Conservation (phyloP, 1,284 basidiomycete species). For the Vanrija humicola region DNA sequence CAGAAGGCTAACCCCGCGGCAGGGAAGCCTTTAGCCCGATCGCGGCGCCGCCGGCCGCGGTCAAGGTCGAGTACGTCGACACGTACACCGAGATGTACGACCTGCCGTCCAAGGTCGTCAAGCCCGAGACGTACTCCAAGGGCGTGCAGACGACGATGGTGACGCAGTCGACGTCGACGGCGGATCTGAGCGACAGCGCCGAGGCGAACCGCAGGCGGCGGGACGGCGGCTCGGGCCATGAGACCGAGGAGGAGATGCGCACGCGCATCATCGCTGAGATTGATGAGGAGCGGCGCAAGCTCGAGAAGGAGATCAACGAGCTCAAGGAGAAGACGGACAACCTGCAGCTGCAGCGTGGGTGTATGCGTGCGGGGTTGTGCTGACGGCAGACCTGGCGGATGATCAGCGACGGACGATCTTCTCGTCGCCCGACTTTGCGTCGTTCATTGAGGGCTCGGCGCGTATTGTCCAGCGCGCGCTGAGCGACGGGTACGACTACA, state of each 20-base stretch:
- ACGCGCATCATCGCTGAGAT: conserved; percentile 58
- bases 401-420: conserved; percentile 78
- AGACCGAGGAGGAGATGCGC: conserved; percentile 67
- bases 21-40: conserved; percentile 54
- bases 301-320: conserved; percentile 74
- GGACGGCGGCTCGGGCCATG: conserved; percentile 44
- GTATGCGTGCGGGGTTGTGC: neutral
- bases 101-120: conserved; percentile 67
- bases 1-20: neutral
- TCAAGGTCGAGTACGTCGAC: conserved; percentile 69
- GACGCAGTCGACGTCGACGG: conserved; percentile 27
- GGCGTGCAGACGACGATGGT: conserved; percentile 73
- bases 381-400: conserved; percentile 66
- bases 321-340: conserved; percentile 70
- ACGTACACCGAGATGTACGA: conserved; percentile 84
- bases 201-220: conserved; percentile 39
- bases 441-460: conserved; percentile 91
- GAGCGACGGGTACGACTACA: conserved; percentile 94
- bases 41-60: neutral
- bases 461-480: conserved; percentile 95
- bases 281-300: conserved; percentile 59
- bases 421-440: conserved; percentile 78
- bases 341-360: conserved; percentile 52
- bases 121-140: conserved; percentile 71
- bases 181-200: conserved; percentile 48